Evolutionary conservation across 768 basidiomycete species (phyloP), one percentile per base, ranked within the genome.

Genomic region (Leccinum incarnatum): DNA sequence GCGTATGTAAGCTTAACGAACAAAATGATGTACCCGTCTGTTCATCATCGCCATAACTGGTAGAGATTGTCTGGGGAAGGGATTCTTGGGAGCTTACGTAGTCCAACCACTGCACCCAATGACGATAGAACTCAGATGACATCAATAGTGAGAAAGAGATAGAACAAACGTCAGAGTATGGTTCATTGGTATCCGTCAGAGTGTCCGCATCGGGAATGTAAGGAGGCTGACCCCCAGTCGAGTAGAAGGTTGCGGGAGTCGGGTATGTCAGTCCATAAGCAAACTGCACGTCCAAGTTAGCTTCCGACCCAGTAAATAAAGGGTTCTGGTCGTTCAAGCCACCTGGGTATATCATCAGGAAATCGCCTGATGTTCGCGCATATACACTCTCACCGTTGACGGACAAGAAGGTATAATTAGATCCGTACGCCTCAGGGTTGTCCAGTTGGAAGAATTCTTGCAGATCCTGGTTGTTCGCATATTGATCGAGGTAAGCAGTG

Each of bases 1-100:
- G 56, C 51, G 1, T 5, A 29, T 29, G 48, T 15, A 12, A 7
- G n/a, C 5, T 27, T n/a, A 17, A 46, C 1, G 3, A 32, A 29
- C n/a, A 25, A 30, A 53, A 46, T 2, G 32, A 21, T 5, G 19
- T 45, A 86, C 86, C 82, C 25, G 87, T 85, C 67, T 88, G 87
- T 57, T 91, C 89, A 58, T 83, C 79, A 51, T 91, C 88, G 5
- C 80, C 86, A 66, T 91, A 91, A 62, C 85, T 87, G 0, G 86
- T 89, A 1, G 87, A 87, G 51, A 91, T 88, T 5, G 82, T 76
- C 61, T 82, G 79, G 14, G 88, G 86, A 2, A 80, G 71, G 40
- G 75, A 67, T 11, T 72, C 53, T 19, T 81, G 78, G 10, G 61
- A 63, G 0, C 82, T 71, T 17, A 89, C 68, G 57, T 79, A 85